phyloP scores from a whole-genome alignment of 2,329 filamentous ascomycete genomes.

The Cercospora sojina region DNA sequence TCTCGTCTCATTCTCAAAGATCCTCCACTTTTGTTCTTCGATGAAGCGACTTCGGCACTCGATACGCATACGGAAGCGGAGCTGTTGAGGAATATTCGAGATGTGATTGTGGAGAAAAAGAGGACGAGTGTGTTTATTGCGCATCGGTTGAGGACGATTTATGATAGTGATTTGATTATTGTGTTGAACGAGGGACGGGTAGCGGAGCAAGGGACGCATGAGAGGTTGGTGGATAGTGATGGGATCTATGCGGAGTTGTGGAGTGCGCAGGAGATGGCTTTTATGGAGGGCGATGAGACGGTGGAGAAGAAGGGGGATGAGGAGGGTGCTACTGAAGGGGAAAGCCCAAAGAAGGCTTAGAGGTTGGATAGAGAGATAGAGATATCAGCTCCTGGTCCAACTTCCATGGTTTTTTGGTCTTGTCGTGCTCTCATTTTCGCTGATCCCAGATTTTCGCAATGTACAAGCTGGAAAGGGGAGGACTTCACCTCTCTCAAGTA shows the following conservation, averaged over 20 bases:
- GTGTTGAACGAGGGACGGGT: conserved; percentile 81
- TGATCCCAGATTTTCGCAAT: too few species aligned
- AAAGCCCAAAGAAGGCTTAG: conserved; percentile 20
- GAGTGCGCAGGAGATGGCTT: conserved; percentile 56
- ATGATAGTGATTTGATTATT: conserved; percentile 87
- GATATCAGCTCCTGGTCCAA: background rate
- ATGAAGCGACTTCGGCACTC: conserved; percentile 88
- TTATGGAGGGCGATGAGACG: conserved; percentile 34
- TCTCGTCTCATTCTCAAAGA: conserved; percentile 84
- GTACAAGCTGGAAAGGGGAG: background rate
- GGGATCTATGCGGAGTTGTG: conserved; percentile 87
- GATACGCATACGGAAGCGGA: conserved; percentile 93
- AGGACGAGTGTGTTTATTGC: conserved; percentile 94
- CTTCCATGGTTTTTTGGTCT: too few species aligned
- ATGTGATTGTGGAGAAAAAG: conserved; percentile 81
- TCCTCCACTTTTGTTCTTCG: conserved; percentile 86
- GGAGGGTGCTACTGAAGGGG: conserved; percentile 9
- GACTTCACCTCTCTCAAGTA: background rate
- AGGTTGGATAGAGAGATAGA: background rate
- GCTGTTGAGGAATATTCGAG: conserved; percentile 87
- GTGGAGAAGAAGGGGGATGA: background rate
- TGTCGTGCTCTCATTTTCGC: too few species aligned
- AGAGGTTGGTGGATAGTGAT: conserved; percentile 72
- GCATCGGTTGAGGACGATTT: conserved; percentile 88
- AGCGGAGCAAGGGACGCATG: conserved; percentile 86